phyloP scores from a whole-genome alignment of 306 rosid species.

The Malus sylvestris region DNA sequence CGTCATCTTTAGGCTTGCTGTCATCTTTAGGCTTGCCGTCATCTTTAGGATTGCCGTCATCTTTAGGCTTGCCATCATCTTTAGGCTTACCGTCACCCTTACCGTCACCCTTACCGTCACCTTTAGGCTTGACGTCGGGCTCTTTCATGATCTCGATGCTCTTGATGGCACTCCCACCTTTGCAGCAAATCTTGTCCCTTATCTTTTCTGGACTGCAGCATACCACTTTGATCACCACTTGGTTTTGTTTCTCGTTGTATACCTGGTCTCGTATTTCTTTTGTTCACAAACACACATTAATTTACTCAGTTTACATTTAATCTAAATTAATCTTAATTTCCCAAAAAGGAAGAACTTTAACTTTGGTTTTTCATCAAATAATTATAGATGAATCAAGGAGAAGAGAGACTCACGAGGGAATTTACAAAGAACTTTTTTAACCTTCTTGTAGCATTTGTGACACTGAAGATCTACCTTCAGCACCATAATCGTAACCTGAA shows the following conservation, averaged over 20 bases:
- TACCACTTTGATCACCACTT: conserved; percentile 51
- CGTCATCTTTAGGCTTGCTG: too few relatives aligned
- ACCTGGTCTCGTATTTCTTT: conserved; percentile 74
- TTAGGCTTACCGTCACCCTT: too few relatives aligned
- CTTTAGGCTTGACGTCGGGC: background rate
- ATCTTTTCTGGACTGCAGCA: conserved; percentile 75
- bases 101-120: too few relatives aligned
- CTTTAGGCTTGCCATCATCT: too few relatives aligned
- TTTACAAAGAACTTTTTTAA: conserved; percentile 61
- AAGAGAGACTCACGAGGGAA: conserved; percentile 62
- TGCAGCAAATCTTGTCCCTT: conserved; percentile 43
- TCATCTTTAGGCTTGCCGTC: too few relatives aligned
- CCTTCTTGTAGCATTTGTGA: conserved; percentile 55
- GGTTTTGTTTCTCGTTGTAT: conserved; percentile 49
- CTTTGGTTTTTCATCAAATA: too few relatives aligned
- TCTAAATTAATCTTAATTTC: background rate
- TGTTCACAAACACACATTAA: conserved; percentile 24
- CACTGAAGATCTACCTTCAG: conserved; percentile 78
- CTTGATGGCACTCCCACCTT: conserved; percentile 51
- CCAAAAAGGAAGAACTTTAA: too few relatives aligned
- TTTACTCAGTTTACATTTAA: conserved; percentile 18
- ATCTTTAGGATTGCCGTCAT: too few relatives aligned
- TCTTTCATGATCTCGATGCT: conserved; percentile 51
- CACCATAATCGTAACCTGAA: conserved; percentile 44
- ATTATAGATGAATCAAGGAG: background rate